phyloP scores from a whole-genome alignment of 78 protist genomes.

The Cyanophora paradoxa region DNA sequence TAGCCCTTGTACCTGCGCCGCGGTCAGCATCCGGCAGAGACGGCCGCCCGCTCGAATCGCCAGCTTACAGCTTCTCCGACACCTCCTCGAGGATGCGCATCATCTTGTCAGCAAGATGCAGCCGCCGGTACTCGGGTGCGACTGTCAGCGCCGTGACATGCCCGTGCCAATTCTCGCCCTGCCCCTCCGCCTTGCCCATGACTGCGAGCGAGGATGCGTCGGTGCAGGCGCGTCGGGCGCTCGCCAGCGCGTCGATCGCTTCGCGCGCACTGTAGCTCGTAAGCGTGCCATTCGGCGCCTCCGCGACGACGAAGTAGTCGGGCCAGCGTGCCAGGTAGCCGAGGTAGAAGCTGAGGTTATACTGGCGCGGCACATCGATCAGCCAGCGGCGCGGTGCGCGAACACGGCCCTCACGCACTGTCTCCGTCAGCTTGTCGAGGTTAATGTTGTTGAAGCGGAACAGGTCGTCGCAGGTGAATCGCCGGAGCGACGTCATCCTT shows the following conservation, averaged over 20 bases:
- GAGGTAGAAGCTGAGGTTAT: constrained; percentile 76
- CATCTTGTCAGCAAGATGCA: constrained; percentile 57
- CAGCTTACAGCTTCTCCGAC: constrained; percentile 54
- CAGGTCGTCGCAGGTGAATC: constrained; percentile 59
- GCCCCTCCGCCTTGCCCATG: constrained; percentile 83
- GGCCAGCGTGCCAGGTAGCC: constrained; percentile 91
- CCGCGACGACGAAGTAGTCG: constrained; percentile 29
- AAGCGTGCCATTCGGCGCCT: not conserved
- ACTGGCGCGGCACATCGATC: constrained; percentile 30
- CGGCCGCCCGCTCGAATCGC: not conserved
- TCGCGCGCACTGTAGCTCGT: constrained; percentile 9
- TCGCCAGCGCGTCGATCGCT: too few relatives aligned
- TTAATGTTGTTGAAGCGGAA: constrained; percentile 58
- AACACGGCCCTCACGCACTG: constrained; percentile 7
- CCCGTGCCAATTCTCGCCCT: constrained; percentile 85
- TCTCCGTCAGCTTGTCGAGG: constrained; percentile 60
- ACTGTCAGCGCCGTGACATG: constrained; percentile 96
- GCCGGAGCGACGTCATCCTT: constrained; percentile 58
- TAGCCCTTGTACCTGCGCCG: constrained; percentile 69
- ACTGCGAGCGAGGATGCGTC: constrained; percentile 12
- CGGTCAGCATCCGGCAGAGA: too few relatives aligned
- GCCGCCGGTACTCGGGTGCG: constrained; percentile 70
- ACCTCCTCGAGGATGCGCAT: constrained; percentile 82
- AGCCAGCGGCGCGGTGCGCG: not conserved
- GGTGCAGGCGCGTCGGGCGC: not conserved